Evolutionary conservation across 306 rosid species (phyloP), one percentile per base, ranked within the genome.

Genomic region (Lablab purpureus): DNA sequence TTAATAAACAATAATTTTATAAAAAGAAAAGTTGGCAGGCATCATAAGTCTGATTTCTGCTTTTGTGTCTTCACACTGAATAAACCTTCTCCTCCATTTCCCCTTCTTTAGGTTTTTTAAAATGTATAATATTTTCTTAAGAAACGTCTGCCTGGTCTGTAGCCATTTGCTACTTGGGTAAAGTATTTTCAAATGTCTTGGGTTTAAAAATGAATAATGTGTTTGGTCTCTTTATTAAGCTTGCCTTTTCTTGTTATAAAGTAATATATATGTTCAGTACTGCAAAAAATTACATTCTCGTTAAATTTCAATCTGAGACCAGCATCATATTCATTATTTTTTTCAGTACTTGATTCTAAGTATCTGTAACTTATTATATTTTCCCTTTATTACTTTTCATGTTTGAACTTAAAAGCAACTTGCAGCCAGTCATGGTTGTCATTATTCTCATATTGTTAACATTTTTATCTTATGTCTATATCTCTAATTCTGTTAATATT

Each of bases 401-500:
- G 40, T 73, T 67, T 83, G 18, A 46, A 75, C 47, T 47, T 64
- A 37, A 36, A 78, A 10, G 28, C 21, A 27, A 32, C 68, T 51
- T 30, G 68, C 51, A 45, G 32, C 47, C 21, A 37, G 71, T 22
- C 51, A 36, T 50, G 54, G 23, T 30, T 14, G 19, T 62, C 7
- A 3, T 55, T 19, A 46, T 73, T 68, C 41, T 79, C 51, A 19
- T 65, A 22, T 59, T 74, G 64, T 60, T 69, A 13, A 40, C 34
- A 12, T 59, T 59, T 59, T 22, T 52, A 49, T 67, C 17, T 51
- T 22, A 19, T 47, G 37, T 74, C n/a, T 41, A 51, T 67, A 19
- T 22, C 67, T 50, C 32, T 58, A 60, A 62, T 28, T 60, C 6
- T 80, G 27, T 80, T 79, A 27, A 55, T 83, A 36, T 83, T 78